Base-by-base conservation (phyloP, 345 rosid species). In the Schrenkiella parvula region DNA sequence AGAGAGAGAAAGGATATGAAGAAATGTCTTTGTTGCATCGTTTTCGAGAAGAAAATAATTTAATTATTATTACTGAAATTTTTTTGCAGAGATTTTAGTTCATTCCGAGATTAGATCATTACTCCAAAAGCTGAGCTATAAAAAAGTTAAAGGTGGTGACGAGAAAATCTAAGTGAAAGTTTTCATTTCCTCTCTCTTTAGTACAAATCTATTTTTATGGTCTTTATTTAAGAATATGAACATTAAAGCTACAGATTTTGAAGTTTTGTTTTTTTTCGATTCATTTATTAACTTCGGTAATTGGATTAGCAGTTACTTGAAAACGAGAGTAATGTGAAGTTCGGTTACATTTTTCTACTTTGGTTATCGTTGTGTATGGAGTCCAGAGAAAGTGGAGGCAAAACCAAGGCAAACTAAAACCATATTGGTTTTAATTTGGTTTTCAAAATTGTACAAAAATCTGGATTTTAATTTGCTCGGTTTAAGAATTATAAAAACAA, bases 1-100 rank as follows among this genome's bases (percentile, higher is more conserved):
- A 67, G 54, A 62, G 78, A 67, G 41, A 44, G 11, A 25, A 3
- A 25, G 63, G 13, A 37, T 29, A 25, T 47, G 52, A 22, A 53
- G 64, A 25, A 53, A 21, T 73, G 72, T 73, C 43, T 66, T 38
- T 3, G 62, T 52, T 47, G 73, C 71, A 79, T 77, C 79, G 77
- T 59, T 76, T 65, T 25, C 39, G 84, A 61, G 68, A 38, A 64
- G 57, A 56, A 28, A 55, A 15, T 14, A 19, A 4, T 35, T 29
- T 55, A 44, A 29, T 6, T 23, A 14, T 26, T 17, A 17, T 18
- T 32, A 32, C 3, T 32, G 13, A 59, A 41, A 69, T 19, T n/a
- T 1, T 8, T 26, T 47, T 55, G 35, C 71, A 63, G 74, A 51
- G 56, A 37, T 77, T 78, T 64, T 51, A 65, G 60, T 72, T 77